Conservation (phyloP, 163 green algal species). For the Smithsoniella earleae region DNA sequence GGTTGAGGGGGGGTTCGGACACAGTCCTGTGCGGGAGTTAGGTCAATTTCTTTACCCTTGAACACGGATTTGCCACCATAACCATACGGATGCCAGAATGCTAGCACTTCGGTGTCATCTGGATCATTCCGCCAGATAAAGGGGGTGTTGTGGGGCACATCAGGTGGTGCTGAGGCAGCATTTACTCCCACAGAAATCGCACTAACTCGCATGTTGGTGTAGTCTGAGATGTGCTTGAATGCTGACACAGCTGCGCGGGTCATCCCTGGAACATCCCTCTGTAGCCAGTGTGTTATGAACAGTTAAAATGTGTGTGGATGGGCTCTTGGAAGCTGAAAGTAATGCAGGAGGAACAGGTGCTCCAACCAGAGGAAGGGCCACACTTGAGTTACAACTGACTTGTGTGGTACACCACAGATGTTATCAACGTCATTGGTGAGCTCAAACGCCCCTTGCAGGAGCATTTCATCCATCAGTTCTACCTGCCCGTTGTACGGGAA, state of each 20-base stretch:
- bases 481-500: conserved; percentile 52
- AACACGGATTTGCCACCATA: background rate
- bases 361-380: conserved; percentile 33
- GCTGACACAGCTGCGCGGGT: conserved; percentile 47
- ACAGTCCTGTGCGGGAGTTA: conserved; percentile 38
- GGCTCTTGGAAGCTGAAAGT: too few relatives aligned
- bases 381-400: conserved; percentile 43
- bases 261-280: conserved; percentile 57
- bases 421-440: conserved; percentile 45
- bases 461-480: conserved; percentile 46
- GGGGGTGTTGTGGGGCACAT: conserved; percentile 43
- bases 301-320: too few relatives aligned
- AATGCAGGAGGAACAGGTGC: conserved; percentile 32
- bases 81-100: conserved; percentile 47
- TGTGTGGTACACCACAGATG: conserved; percentile 37
- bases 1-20: conserved; percentile 39
- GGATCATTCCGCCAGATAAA: conserved; percentile 51
- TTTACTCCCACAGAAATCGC: conserved; percentile 53
- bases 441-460: conserved; percentile 42
- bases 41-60: background rate
- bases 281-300: too few relatives aligned
- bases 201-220: conserved; percentile 34
- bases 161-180: conserved; percentile 42
- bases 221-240: conserved; percentile 32
- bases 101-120: conserved; percentile 42